Conservation (phyloP, 2,329 filamentous ascomycete species). For the Apiospora kogelbergensis region DNA sequence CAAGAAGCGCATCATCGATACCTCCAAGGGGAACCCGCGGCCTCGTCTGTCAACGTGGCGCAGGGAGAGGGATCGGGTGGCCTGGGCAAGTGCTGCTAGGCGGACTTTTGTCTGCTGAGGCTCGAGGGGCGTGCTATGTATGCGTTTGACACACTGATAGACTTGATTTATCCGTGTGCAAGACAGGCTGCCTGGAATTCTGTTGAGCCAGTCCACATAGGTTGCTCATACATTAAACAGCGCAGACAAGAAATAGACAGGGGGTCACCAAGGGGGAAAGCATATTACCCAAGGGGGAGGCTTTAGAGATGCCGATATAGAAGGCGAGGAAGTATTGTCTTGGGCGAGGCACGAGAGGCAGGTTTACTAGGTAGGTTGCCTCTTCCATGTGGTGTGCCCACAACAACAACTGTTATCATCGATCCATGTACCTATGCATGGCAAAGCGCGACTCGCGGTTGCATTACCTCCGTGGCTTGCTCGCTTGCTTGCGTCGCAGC, state of each 20-base stretch:
- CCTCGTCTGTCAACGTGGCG: constrained; percentile 66
- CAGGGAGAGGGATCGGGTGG: constrained; percentile 57
- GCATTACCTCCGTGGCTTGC: constrained; percentile 3
- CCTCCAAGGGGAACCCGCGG: constrained; percentile 71
- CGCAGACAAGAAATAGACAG: neutral
- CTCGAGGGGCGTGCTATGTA: neutral
- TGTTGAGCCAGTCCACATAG: neutral
- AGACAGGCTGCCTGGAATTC: neutral
- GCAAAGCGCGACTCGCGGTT: neutral
- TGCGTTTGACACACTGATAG: neutral
- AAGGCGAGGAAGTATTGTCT: constrained; percentile 2
- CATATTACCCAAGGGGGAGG: neutral
- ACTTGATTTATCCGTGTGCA: neutral
- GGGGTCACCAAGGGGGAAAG: neutral
- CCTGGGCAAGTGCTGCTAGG: constrained; percentile 75
- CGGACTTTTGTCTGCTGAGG: neutral
- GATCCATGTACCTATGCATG: constrained; percentile 6
- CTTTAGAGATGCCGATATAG: constrained; percentile 2
- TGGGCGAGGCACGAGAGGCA: neutral
- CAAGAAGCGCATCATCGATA: constrained; percentile 97
- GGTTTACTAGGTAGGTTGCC: neutral
- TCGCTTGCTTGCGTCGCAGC: neutral
- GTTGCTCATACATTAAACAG: neutral
- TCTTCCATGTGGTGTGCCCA: neutral
- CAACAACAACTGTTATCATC: neutral